Evolutionary conservation across 2,329 filamentous ascomycete genomes (phyloP).

Genomic region (Claviceps capensis): DNA sequence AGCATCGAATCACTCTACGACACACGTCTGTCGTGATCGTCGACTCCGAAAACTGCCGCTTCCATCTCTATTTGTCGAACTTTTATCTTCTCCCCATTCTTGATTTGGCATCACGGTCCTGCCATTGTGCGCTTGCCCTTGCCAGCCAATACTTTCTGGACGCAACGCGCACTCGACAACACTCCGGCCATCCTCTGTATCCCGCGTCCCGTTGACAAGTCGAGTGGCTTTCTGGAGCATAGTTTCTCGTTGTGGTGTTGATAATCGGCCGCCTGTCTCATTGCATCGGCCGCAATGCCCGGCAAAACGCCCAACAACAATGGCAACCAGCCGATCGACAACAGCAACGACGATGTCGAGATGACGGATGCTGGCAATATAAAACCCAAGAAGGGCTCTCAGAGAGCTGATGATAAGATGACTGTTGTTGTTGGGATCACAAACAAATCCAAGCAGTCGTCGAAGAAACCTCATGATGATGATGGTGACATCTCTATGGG

Average conservation of each 20-base stretch:
- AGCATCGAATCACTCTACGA: constrained; percentile 4
- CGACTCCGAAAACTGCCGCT: neutral
- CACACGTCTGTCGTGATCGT: neutral
- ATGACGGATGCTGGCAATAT: constrained; percentile 56
- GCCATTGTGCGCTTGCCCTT: constrained; percentile 4
- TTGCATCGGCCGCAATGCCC: constrained; percentile 38
- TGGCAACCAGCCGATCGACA: constrained; percentile 56
- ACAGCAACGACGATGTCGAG: constrained; percentile 52
- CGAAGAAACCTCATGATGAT: constrained; percentile 41
- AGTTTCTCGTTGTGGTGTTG: neutral
- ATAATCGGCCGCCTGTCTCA: neutral
- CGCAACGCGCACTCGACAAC: constrained; percentile 3
- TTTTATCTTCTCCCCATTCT: constrained; percentile 1
- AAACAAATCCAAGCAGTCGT: constrained; percentile 47
- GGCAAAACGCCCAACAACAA: constrained; percentile 61
- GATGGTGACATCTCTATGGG: constrained; percentile 64
- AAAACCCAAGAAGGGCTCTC: constrained; percentile 46
- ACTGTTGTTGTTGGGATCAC: constrained; percentile 66
- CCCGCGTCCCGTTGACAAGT: neutral
- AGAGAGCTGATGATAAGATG: constrained; percentile 69
- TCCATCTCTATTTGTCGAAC: constrained; percentile 1
- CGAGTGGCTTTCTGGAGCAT: neutral
- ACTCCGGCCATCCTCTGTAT: neutral
- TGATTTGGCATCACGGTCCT: neutral
- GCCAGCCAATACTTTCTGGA: neutral